Base-by-base conservation (phyloP, 2,329 filamentous ascomycete genomes). In the Pseudogymnoascus sp. region DNA sequence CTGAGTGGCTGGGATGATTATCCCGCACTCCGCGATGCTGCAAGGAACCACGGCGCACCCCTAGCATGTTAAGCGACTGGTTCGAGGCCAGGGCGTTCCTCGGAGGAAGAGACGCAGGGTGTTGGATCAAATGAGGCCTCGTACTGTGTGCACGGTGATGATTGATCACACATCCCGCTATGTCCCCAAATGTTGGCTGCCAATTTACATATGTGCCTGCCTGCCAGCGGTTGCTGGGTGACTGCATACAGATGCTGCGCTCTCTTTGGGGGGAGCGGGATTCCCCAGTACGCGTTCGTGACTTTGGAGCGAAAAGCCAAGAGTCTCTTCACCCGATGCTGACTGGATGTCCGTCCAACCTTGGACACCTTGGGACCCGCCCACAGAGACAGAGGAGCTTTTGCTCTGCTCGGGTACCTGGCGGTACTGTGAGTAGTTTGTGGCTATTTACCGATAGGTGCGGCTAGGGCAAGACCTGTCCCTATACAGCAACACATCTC, bases 381-480 rank as follows among this genome's bases (percentile, higher is more conserved):
- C 46, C 50, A 19, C 7, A 33, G n/a, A 56, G 26, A 33, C 17
- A 33, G 10, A 56, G 10, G 50, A 13, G 50, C 10, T 56, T 26
- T 56, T 56, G 9, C 29, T 56, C 15, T 56, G 10, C 5, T 19
- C n/a, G 50, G 50, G 29, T 56, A 56, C 29, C 50, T 56, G 29
- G 29, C 50, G 29, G 50, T 33, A 33, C 50, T 10, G 50, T 17
- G 17, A 56, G 29, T 33, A 21, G n/a, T 9, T 19, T 17, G 50
- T 56, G 29, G 50, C 33, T 56, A 9, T 33, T 56, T 56, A 13
- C 29, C 50, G 29, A 33, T 56, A 56, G 29, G 50, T 56, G 26
- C 50, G 50, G 50, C 50, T 56, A 56, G 50, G 50, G 50, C 50
- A 56, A 56, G 50, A 56, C 50, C 46, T 56, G 46, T 56, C 46